Base-by-base conservation (phyloP, 2,329 filamentous ascomycete species). In the Colletotrichum cereale region DNA sequence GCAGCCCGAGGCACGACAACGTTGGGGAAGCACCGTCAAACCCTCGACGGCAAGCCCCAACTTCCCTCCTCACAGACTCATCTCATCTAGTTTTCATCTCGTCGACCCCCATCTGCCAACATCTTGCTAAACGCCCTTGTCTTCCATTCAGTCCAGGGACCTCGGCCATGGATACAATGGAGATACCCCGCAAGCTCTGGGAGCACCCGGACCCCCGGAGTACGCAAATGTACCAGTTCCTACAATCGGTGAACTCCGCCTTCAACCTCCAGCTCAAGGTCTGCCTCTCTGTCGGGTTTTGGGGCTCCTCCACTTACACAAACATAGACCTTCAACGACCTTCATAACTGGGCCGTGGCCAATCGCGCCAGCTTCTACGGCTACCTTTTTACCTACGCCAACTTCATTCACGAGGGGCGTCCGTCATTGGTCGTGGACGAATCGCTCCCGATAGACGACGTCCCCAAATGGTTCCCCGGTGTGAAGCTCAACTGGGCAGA, bases 401-500 rank as follows among this genome's bases (percentile, higher is more conserved):
- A 86, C 58, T 82, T 92, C 67, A 90, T 95, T 73, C 85, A 94
- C 75, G 85, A 87, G 44, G 93, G 93, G 38, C 81, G 79, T 5
- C 90, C 88, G 77, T 81, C 80, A 0, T 80, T 77, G 12, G 89
- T 92, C 1, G 90, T 96, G 3, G 93, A 97, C 77, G 91, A 93
- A 76, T 84, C 83, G 0, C 85, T 87, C 1, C 89, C 90, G 2
- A 93, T 97, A 79, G 91, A 94, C 72, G 84, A 85, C 21, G 86
- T 96, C 6, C 94, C 94, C 0, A 82, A 85, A 50, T 97, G 94
- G 94, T 97, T 96, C 79, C 83, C 89, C 1, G 94, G 94, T 38
- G 86, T 95, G 1, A 82, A 84, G 6, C 80, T 96, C 75, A 97
- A 95, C 77, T 96, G 91, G 78, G 91, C 93, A 6, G 93, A 97